A percentile compares a stretch with the other conserved stretches of the same genome.
These are phyloP conservation scores for Debaryomycetaceae sp. DNA, from an alignment of 1,139 yeast species.

Conservation along the genomic window DNA sequence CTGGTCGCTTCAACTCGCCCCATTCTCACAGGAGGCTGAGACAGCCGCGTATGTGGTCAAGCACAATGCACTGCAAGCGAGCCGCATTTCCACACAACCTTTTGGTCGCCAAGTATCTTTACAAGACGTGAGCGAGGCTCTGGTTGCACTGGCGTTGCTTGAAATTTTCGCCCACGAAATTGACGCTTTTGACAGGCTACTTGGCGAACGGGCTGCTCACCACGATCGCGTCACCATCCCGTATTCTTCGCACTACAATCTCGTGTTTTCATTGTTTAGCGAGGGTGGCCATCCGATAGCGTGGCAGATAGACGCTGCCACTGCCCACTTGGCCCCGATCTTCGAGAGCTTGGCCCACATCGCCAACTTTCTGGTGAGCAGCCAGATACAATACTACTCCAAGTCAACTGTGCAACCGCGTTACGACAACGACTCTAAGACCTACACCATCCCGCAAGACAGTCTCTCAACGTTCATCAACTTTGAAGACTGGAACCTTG, in stretches of 20 bases:
- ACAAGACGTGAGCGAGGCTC: too few relatives aligned
- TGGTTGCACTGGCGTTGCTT: slow-evolving; percentile 29
- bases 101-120: too few relatives aligned
- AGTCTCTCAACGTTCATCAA: slow-evolving; percentile 70
- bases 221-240: slow-evolving; percentile 36
- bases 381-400: slow-evolving; percentile 74
- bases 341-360: slow-evolving; percentile 37
- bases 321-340: slow-evolving; percentile 23
- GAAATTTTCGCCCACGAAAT: slow-evolving; percentile 35
- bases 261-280: slow-evolving; percentile 57
- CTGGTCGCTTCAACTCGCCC: slow-evolving; percentile 28
- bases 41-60: slow-evolving; percentile 24
- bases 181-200: slow-evolving; percentile 16
- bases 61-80: too few relatives aligned
- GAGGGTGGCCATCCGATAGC: slow-evolving; percentile 35
- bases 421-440: slow-evolving; percentile 21
- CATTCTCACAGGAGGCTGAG: too few relatives aligned
- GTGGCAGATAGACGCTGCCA: slow-evolving; percentile 37
- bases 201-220: slow-evolving; percentile 1
- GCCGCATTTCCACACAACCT: too few relatives aligned
- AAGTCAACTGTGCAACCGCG: slow-evolving; percentile 27
- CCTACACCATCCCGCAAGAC: slow-evolving; percentile 32
- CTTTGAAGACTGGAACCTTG: slow-evolving; percentile 73
- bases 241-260: slow-evolving; percentile 60
- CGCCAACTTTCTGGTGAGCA: slow-evolving; percentile 70